Percentiles rank a stretch among this genome's conserved stretches.
These are phyloP conservation scores for Cordyceps javanica DNA, from an alignment of 2,329 filamentous ascomycete species.

Conservation along the genomic window DNA sequence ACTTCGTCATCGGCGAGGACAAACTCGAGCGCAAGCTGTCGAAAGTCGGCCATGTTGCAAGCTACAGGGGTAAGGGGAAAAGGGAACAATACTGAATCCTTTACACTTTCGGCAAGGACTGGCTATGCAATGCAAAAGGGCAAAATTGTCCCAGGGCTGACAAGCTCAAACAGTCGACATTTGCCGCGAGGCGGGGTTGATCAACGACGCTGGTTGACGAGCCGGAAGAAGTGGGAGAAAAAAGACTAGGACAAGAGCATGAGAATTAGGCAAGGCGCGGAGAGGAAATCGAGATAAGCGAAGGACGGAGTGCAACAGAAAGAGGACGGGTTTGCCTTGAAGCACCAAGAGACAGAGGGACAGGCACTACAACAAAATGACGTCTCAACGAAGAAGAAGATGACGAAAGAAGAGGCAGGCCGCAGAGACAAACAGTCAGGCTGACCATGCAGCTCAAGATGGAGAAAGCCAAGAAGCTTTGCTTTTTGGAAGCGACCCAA, in stretches of 20 bases:
- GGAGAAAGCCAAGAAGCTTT: not conserved
- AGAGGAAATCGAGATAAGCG: not conserved
- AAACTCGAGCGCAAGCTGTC: slow-evolving; percentile 47
- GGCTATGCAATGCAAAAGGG: slow-evolving; percentile 7
- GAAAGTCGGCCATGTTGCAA: slow-evolving; percentile 41
- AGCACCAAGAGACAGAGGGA: not conserved
- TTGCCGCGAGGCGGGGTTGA: slow-evolving; percentile 10
- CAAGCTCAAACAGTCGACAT: not conserved
- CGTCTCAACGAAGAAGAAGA: not conserved
- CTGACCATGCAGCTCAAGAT: not conserved
- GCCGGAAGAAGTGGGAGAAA: not conserved
- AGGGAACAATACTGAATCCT: not conserved
- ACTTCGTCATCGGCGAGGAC: slow-evolving; percentile 45
- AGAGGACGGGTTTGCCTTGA: not conserved
- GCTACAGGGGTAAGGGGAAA: not conserved
- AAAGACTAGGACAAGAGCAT: not conserved
- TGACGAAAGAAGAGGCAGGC: not conserved
- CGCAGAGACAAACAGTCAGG: not conserved
- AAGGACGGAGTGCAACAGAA: not conserved
- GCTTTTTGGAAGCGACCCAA: not conserved
- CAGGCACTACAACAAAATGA: not conserved
- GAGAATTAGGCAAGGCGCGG: not conserved
- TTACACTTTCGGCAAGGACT: not conserved
- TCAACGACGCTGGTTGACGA: slow-evolving; percentile 3
- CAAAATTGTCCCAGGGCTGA: not conserved